Evolutionary conservation across 495 filamentous ascomycete species (phyloP), one percentile per base, ranked within the genome.

Genomic region (Neurospora sp.): DNA sequence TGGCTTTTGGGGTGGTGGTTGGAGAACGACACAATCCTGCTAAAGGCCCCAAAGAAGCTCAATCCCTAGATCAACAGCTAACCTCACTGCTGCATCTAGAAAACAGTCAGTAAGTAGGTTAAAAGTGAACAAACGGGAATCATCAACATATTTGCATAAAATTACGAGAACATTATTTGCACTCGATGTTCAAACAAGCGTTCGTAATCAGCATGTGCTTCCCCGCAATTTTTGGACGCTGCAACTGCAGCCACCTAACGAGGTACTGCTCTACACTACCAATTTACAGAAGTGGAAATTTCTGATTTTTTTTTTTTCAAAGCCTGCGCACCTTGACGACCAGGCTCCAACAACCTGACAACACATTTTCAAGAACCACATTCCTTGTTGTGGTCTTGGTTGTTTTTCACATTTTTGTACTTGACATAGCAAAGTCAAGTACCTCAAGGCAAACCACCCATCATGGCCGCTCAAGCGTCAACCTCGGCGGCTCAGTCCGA

Each of bases 401-500:
- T 62, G 54, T 34, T 34, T 28, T 17, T 17, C 39, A 17, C 15
- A 17, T 5, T 40, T 40, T 17, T 17, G 39, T 40, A 40, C 39
- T 15, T 40, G 39, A 40, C 39, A 40, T 7, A 45, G 19, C 19
- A 6, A 59, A 59, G 21, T 31, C 24, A 62, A 59, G 21, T 24
- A 28, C 11, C 11, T 59, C 21, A 5, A 28, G 48, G 10, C 48
- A 10, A 62, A 17, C 28, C 54, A 34, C 54, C 54, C 13, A 62
- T 9, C 54, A 62, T 62, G 54, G 54, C 54, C 15, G 54, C 54
- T 62, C 54, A 62, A 21, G 59, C 36, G 15, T 39, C 24, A 1
- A 34, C 34, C 24, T 73, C 71, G 17, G 36, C n/a, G n/a, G 54
- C 39, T 37, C 39, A 40, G 71, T 75, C 74, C 9, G 73, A 71